These are phyloP conservation scores for Syzygium syzygioides DNA, from an alignment of 441 rosid species.

Conservation along the genomic window DNA sequence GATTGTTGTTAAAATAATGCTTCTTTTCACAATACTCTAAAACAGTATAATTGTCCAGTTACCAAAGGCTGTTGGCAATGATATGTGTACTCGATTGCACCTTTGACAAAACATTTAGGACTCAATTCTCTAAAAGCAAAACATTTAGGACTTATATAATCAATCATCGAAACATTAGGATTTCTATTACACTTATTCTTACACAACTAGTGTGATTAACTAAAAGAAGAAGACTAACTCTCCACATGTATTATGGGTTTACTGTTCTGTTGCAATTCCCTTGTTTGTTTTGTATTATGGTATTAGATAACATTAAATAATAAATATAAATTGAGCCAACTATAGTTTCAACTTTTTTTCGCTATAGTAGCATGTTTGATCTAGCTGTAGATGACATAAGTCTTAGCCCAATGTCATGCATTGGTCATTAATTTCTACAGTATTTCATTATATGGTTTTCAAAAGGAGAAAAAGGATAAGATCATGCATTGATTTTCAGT, in stretches of 20 bases:
- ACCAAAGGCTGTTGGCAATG: neutral
- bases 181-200: neutral
- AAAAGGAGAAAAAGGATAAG: no score
- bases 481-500: no score
- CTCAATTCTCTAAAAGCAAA: no score
- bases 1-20: neutral
- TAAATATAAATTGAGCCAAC: no score
- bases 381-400: no score
- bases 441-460: no score
- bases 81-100: neutral
- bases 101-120: neutral
- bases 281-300: no score
- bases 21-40: neutral
- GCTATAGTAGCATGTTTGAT: no score
- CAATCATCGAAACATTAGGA: neutral
- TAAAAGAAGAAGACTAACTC: neutral
- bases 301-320: neutral
- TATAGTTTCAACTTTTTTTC: no score
- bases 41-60: neutral
- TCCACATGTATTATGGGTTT: neutral
- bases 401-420: no score
- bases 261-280: neutral
- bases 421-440: no score
- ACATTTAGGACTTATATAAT: no score
- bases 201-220: neutral